Percentiles rank a stretch among this genome's conserved stretches.
Conservation (phyloP, 225 moss, liverwort and hornwort genomes). For the Bryoerythrophyllum caledonicum region DNA sequence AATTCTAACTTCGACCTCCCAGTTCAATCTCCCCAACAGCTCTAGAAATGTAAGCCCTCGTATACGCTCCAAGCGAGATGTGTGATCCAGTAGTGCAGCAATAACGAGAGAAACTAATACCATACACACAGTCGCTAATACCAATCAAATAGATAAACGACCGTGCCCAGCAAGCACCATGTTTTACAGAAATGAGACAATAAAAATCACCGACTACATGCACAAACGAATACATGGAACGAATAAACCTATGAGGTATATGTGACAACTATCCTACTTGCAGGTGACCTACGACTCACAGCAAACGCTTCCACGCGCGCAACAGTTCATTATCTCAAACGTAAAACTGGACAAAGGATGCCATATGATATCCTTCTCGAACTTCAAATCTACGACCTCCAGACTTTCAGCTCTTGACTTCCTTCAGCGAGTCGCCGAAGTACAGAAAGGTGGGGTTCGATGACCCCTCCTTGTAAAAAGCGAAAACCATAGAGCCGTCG, state of each 20-base stretch:
- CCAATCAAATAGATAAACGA: neutral
- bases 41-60: no score
- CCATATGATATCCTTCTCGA: neutral
- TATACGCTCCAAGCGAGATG: no score
- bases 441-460: conserved; percentile 43
- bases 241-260: no score
- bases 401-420: conserved; percentile 35
- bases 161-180: neutral
- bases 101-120: no score
- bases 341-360: neutral
- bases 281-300: neutral
- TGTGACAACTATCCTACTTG: no score
- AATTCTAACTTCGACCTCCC: no score
- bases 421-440: conserved; percentile 46
- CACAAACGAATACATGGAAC: no score
- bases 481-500: conserved; percentile 74
- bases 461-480: conserved; percentile 54
- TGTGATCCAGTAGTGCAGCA: no score
- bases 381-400: neutral
- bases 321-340: neutral
- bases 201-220: neutral
- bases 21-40: no score
- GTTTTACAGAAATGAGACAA: neutral
- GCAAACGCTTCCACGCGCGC: neutral
- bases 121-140: neutral